phyloP scores from a whole-genome alignment of 1,139 yeast genomes.

The Candida anutae region DNA sequence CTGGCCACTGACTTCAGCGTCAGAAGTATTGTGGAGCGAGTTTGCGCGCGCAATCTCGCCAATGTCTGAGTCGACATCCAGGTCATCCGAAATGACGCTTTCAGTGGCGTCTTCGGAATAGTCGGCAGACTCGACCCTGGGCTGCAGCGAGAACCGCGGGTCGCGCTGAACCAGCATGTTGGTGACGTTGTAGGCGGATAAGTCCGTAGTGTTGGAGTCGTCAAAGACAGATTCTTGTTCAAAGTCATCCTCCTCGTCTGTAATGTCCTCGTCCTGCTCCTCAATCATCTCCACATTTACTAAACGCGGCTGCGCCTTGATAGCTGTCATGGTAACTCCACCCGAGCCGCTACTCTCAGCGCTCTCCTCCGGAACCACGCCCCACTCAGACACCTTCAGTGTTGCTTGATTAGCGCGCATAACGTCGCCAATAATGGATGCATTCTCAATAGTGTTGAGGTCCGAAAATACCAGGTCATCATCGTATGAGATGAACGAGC shows the following conservation, averaged over 20 bases:
- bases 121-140: conserved; percentile 7
- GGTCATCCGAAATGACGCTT: conserved; percentile 20
- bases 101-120: background rate
- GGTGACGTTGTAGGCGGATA: conserved; percentile 1
- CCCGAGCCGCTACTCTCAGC: conserved; percentile 4
- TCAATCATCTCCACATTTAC: conserved; percentile 49
- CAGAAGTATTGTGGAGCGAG: conserved; percentile 18
- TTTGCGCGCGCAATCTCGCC: conserved; percentile 42
- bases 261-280: conserved; percentile 42
- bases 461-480: conserved; percentile 51
- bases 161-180: conserved; percentile 3
- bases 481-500: conserved; percentile 42
- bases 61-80: conserved; percentile 41
- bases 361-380: conserved; percentile 2
- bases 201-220: background rate
- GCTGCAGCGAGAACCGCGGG: background rate
- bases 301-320: conserved; percentile 60
- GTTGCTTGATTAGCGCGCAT: conserved; percentile 16
- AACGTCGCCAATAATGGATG: conserved; percentile 48
- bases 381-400: conserved; percentile 8
- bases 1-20: background rate
- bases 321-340: conserved; percentile 49
- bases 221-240: conserved; percentile 1
- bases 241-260: conserved; percentile 14
- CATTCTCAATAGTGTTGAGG: conserved; percentile 43